Conservation (phyloP, 805 yeast genomes). For the Cyberlindnera bimundalis region DNA sequence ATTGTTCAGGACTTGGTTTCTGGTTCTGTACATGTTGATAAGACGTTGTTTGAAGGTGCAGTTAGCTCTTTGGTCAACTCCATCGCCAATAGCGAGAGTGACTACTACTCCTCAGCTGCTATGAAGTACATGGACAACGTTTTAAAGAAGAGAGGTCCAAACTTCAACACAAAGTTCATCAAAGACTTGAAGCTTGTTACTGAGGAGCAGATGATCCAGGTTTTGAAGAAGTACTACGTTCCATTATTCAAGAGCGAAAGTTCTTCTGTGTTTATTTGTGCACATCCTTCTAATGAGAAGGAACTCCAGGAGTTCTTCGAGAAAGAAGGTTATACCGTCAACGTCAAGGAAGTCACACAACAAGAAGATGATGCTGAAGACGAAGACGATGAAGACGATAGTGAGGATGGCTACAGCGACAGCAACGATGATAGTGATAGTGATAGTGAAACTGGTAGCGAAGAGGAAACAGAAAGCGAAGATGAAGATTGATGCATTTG, state of each 20-base stretch:
- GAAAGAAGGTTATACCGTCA: conserved; percentile 56
- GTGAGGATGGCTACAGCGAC: conserved; percentile 20
- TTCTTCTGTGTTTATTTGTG: conserved; percentile 64
- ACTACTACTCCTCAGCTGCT: conserved; percentile 60
- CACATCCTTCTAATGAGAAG: conserved; percentile 63
- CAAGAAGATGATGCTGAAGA: conserved; percentile 14
- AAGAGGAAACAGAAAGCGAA: conserved; percentile 4
- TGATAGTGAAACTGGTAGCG: conserved; percentile 3
- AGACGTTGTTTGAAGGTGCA: conserved; percentile 63
- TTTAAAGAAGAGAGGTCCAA: conserved; percentile 66
- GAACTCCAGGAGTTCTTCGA: conserved; percentile 45
- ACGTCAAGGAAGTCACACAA: conserved; percentile 47
- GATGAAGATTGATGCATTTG: conserved; percentile 2
- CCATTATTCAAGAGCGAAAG: conserved; percentile 56
- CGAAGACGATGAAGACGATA: conserved; percentile 16
- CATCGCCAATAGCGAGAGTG: conserved; percentile 66
- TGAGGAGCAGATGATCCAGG: conserved; percentile 45
- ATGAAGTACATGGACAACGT: conserved; percentile 63
- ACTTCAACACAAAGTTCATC: conserved; percentile 54
- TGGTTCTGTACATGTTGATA: conserved; percentile 55
- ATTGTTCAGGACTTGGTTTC: conserved; percentile 59
- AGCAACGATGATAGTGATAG: conserved; percentile 11
- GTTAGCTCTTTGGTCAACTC: conserved; percentile 70
- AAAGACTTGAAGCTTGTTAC: conserved; percentile 49
- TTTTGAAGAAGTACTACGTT: conserved; percentile 55